phyloP scores from a whole-genome alignment of 805 yeast species.

The Zygosaccharomyces kombuchaensis region DNA sequence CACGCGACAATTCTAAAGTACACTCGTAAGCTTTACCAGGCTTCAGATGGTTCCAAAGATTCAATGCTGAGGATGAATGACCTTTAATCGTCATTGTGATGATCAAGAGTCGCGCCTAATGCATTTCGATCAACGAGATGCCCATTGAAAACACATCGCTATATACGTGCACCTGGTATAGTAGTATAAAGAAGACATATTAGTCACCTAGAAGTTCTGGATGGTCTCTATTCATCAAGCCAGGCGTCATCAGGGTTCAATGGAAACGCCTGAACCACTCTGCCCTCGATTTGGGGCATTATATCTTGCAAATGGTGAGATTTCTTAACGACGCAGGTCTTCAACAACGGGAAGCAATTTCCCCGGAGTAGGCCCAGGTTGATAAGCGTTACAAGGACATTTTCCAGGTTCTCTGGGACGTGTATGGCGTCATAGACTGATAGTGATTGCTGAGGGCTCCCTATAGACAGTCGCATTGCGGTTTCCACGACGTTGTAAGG shows the following conservation, averaged over 20 bases:
- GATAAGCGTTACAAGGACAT: slow-evolving; percentile 30
- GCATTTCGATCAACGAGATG: slow-evolving; percentile 5
- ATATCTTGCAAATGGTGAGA: slow-evolving; percentile 24
- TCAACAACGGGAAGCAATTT: slow-evolving; percentile 32
- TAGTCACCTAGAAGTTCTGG: background rate
- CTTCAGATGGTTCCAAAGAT: background rate
- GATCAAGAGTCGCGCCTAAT: slow-evolving; percentile 1
- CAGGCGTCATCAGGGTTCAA: slow-evolving; percentile 31
- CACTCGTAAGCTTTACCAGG: background rate
- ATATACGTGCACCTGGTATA: background rate
- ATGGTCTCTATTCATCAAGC: slow-evolving; percentile 19
- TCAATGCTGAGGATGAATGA: background rate
- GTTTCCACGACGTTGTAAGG: slow-evolving; percentile 24
- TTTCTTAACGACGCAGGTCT: slow-evolving; percentile 31
- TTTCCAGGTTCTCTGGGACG: slow-evolving; percentile 23
- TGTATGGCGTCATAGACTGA: slow-evolving; percentile 27
- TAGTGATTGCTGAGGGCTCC: slow-evolving; percentile 4
- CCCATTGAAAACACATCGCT: slow-evolving; percentile 2
- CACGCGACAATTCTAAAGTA: background rate
- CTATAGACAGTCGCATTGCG: slow-evolving; percentile 21
- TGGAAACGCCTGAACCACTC: slow-evolving; percentile 27
- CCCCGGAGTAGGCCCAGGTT: slow-evolving; percentile 31
- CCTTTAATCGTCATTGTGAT: background rate
- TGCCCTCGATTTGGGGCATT: slow-evolving; percentile 29
- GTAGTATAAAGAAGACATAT: background rate